These are phyloP conservation scores for Larix kaempferi DNA, from an alignment of 75 land plant species.

Conservation along the genomic window DNA sequence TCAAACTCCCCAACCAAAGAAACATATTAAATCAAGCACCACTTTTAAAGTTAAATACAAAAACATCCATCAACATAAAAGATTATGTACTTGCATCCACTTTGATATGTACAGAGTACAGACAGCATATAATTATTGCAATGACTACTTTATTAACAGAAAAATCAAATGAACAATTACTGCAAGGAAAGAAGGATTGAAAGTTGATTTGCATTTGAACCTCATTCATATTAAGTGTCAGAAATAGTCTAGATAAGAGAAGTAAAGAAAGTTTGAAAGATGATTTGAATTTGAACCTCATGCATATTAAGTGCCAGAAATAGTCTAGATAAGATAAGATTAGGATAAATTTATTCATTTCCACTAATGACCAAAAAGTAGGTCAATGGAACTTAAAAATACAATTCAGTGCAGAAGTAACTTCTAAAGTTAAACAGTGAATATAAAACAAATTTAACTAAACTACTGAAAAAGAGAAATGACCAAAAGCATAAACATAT, in stretches of 20 bases:
- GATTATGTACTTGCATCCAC: background rate
- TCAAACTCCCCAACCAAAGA: background rate
- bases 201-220: background rate
- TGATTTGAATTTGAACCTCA: background rate
- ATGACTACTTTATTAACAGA: background rate
- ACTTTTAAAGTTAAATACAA: background rate
- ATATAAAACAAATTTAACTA: too few species aligned
- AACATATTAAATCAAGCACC: background rate
- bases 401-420: too few species aligned
- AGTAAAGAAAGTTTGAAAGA: background rate
- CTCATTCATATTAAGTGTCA: background rate
- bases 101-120: background rate
- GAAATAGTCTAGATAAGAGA: background rate
- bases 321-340: background rate
- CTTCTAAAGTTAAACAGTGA: too few species aligned
- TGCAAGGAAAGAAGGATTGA: background rate
- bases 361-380: too few species aligned
- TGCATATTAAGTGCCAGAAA: background rate
- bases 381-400: too few species aligned
- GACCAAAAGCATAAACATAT: too few species aligned
- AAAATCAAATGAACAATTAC: background rate
- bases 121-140: background rate
- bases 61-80: background rate
- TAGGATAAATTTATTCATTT: background rate
- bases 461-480: too few species aligned